Base-by-base conservation (phyloP, 495 filamentous ascomycete species). In the Monascus purpureus region DNA sequence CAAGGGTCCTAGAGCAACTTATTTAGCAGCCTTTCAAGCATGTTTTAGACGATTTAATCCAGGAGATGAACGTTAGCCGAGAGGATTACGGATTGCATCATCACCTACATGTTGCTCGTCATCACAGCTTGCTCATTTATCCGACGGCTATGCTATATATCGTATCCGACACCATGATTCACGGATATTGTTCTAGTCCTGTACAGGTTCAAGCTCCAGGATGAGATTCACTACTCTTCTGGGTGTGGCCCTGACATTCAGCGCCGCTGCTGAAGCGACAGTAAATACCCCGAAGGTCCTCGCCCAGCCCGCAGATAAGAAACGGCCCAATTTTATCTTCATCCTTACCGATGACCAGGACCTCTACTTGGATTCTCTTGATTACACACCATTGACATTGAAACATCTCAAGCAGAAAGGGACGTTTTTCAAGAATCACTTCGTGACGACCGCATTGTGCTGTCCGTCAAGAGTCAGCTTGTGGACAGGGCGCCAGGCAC, bases 341-440 rank as follows among this genome's bases (percentile, higher is more conserved):
- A 61, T 75, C 32, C 47, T 75, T 17, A 68, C 67, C 1, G 72
- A 75, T 33, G 70, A 75, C 48, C 72, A 75, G 29, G 72, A 75
- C 37, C 38, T 66, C 20, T 55, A 66, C 39, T 47, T 77, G 41
- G 45, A 65, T 25, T 73, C 69, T 0, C 40, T 75, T 8, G 53
- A 69, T n/a, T 70, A 71, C 35, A 59, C 63, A 41, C 70, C 69
- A 2, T 42, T 59, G 22, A 52, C 64, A 13, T 38, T 56, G 34
- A 58, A 61, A 38, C 63, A 70, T 33, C 36, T 73, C 14, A 50
- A 49, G 8, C 38, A 62, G n/a, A 40, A 63, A 13, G 72, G 72
- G 4, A 69, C 65, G 4, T 46, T 43, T 0, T 73, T 61, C 41
- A 45, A 49, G 36, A 54, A 59, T 17, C 71, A 76, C 39, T 74